Base-by-base conservation (phyloP, 1,284 basidiomycete species). In the Irpex sp. region DNA sequence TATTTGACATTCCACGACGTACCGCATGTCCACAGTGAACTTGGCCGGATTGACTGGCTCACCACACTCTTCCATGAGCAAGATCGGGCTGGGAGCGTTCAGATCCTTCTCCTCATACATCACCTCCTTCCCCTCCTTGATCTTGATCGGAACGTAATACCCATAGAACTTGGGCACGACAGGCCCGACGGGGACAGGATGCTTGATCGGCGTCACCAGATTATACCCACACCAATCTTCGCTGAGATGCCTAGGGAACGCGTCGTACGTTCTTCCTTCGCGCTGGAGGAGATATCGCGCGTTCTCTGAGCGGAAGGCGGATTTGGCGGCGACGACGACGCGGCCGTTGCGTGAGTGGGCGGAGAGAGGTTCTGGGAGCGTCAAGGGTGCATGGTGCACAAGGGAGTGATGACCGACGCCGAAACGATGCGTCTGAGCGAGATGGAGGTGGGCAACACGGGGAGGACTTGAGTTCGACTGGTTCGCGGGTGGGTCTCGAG, bases 111-210 rank as follows among this genome's bases (percentile, higher is more conserved):
- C 35, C 60, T 47, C 63, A 35, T 9, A 49, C 23, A n/a, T 19
- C 14, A 51, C 48, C 48, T 51, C 48, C 37, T 52, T 61, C 18
- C 65, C 64, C 48, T 63, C 53, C 35, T 35, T 59, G 68, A 62
- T 60, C 2, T 55, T 16, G 9, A 68, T 70, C 1, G 77, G 77
- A 8, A 73, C 66, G 66, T 84, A 84, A 68, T 79, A 81, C 1
- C 83, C 82, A 65, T 80, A 84, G 67, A 78, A 84, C 67, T 82
- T 82, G 6, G 83, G 82, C 4, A 81, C 78, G 49, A 83, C 63
- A 0, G 83, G 73, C 5, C 75, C 73, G 6, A 78, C 72, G 8
- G 81, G 81, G 0, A 78, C 75, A 0, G 81, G 82, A 54, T 77
- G 71, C 39, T 72, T 71, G 51, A 79, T 36, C 4, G 79, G 80